These are phyloP conservation scores for Phytophthora tubulina DNA, from an alignment of 352 stramenopile genomes.

Conservation along the genomic window DNA sequence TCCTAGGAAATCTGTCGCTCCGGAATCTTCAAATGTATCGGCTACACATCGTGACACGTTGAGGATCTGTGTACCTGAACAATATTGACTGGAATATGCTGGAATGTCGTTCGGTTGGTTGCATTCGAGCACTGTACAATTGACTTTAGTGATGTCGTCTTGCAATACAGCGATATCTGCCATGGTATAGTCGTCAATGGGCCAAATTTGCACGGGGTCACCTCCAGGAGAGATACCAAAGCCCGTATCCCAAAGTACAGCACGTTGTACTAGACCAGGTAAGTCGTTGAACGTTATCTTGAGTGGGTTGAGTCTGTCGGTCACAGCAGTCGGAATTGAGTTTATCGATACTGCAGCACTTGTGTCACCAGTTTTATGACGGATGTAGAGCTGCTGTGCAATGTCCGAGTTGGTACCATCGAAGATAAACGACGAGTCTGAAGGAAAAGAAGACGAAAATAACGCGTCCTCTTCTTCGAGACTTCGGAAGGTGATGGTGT, in stretches of 20 bases:
- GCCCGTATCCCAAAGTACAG: constrained; percentile 51
- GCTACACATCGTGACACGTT: constrained; percentile 42
- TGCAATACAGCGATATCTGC: constrained; percentile 34
- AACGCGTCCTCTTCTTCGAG: constrained; percentile 16
- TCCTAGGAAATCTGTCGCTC: constrained; percentile 15
- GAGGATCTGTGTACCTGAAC: constrained; percentile 48
- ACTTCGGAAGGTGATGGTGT: constrained; percentile 37
- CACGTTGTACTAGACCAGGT: constrained; percentile 44
- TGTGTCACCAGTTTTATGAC: constrained; percentile 26
- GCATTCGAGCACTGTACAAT: constrained; percentile 41
- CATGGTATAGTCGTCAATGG: constrained; percentile 36
- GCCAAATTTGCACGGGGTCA: constrained; percentile 38
- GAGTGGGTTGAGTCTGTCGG: constrained; percentile 21
- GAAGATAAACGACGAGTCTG: constrained; percentile 35
- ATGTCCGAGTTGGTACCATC: constrained; percentile 52
- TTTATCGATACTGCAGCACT: constrained; percentile 16
- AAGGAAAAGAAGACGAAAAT: constrained; percentile 4
- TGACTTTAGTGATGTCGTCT: constrained; percentile 21
- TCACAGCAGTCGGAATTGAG: constrained; percentile 26
- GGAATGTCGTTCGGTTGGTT: constrained; percentile 27
- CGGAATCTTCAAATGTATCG: constrained; percentile 31
- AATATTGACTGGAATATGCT: constrained; percentile 37
- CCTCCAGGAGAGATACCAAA: constrained; percentile 33
- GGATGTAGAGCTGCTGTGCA: constrained; percentile 46
- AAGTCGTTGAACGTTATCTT: constrained; percentile 27